Evolutionary conservation across 495 filamentous ascomycete genomes (phyloP).

Genomic region (Chaetomidium leptoderma): DNA sequence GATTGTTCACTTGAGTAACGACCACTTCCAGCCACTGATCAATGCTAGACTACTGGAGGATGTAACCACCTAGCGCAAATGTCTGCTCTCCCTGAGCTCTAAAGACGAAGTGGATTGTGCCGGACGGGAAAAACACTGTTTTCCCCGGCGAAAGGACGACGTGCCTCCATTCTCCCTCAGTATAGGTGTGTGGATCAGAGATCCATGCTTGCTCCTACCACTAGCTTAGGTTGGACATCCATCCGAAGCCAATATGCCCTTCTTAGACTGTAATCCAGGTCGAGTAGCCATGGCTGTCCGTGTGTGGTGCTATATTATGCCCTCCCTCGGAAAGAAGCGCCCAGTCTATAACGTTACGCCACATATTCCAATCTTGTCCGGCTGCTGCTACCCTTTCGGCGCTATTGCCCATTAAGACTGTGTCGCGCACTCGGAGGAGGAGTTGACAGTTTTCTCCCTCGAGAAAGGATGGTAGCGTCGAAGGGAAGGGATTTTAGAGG

Average conservation of each 20-base stretch:
- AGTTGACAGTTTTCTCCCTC: neutral
- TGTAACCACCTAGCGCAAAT: neutral
- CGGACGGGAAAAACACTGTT: neutral
- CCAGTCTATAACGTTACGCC: neutral
- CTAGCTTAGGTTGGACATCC: neutral
- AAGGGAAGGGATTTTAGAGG: neutral
- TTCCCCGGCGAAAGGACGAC: neutral
- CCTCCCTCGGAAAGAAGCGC: neutral
- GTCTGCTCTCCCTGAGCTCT: neutral
- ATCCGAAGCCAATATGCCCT: neutral
- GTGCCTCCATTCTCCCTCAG: neutral
- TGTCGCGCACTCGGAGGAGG: neutral
- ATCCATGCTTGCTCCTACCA: neutral
- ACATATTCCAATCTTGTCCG: neutral
- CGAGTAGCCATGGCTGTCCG: neutral
- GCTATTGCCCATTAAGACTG: neutral
- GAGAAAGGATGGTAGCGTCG: neutral
- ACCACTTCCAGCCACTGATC: neutral
- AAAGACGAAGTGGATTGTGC: neutral
- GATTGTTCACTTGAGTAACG: no score
- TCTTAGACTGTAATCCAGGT: neutral
- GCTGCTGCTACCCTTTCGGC: neutral
- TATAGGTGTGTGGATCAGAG: neutral
- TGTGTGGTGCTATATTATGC: neutral
- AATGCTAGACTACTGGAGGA: neutral